Base-by-base conservation (phyloP, 2,329 filamentous ascomycete species). In the Venturia effusa region DNA sequence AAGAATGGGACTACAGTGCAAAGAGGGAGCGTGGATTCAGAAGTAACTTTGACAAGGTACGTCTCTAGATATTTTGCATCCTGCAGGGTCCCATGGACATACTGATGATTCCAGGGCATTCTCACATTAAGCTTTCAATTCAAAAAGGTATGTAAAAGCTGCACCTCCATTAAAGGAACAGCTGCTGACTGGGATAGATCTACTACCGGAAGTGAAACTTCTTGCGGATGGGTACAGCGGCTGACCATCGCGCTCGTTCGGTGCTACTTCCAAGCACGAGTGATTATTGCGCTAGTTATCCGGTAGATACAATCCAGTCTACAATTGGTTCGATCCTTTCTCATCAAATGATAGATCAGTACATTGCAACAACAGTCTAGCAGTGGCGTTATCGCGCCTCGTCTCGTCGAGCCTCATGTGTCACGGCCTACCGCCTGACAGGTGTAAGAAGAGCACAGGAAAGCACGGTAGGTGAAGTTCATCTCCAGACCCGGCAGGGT, bases 1-100 rank as follows among this genome's bases (percentile, higher is more conserved):
- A 94, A 68, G 94, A 99, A 76, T 99, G 94, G 94, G 94, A 99
- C 75, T 99, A 97, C 74, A 96, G 91, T 74, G 90, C 93, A 2
- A 97, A 97, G 78, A 85, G 88, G 70, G 94, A 99, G 70, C 84
- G 94, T 66, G 95, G 94, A 0, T 99, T 97, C 78, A 92, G 85
- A 74, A 97, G 92, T 76, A 96, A 89, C 67, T 99, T 97, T 75
- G 94, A 99, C 77, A 97, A 96, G 87, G 91, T 94, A 84, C 68
- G 64, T 60, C 54, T 57, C 22, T 8, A 4, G 34, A 3, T 15
- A 10, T 34, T 34, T 3, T 59, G 48, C 48, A 19, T 51, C 45
- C 64, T 65, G 66, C 76, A 70, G 77, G 69, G 66, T 64, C 48
- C 34, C 34, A 37, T 27, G 15, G 30, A 15, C 15, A 34, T 39